A percentile compares a stretch with the other conserved stretches of the same genome.
Evolutionary conservation across 805 yeast species (phyloP).

Genomic region (Ogataea polymorpha): DNA sequence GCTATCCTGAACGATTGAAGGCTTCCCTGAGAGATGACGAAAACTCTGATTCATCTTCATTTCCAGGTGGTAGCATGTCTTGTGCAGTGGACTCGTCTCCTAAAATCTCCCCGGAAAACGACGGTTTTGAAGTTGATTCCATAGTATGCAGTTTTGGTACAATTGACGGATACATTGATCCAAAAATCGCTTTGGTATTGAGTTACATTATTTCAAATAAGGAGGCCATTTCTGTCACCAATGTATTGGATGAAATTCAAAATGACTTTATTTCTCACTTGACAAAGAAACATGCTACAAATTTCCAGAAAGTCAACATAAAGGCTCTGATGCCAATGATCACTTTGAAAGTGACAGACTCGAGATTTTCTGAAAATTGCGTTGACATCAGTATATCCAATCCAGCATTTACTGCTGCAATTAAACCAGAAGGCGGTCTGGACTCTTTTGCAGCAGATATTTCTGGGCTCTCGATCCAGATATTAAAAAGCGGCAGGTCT

Average conservation of each 20-base stretch:
- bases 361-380: constrained; percentile 20
- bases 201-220: constrained; percentile 37
- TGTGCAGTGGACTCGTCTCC: neutral
- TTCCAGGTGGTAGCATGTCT: constrained; percentile 1
- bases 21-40: constrained; percentile 12
- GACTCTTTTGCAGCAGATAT: neutral
- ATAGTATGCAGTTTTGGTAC: constrained; percentile 54
- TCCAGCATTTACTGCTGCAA: constrained; percentile 35
- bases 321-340: constrained; percentile 48
- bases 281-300: constrained; percentile 4
- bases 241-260: constrained; percentile 64
- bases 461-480: constrained; percentile 13
- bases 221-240: constrained; percentile 40
- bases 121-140: constrained; percentile 50
- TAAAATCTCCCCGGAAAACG: constrained; percentile 8
- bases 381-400: constrained; percentile 33
- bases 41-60: constrained; percentile 5
- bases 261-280: constrained; percentile 50
- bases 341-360: constrained; percentile 23
- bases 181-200: constrained; percentile 27
- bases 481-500: constrained; percentile 10
- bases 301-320: constrained; percentile 39
- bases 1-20: constrained; percentile 27
- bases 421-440: constrained; percentile 1
- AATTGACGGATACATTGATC: constrained; percentile 45